These are phyloP conservation scores for Boletus sp. DNA, from an alignment of 768 basidiomycete genomes.

Conservation along the genomic window DNA sequence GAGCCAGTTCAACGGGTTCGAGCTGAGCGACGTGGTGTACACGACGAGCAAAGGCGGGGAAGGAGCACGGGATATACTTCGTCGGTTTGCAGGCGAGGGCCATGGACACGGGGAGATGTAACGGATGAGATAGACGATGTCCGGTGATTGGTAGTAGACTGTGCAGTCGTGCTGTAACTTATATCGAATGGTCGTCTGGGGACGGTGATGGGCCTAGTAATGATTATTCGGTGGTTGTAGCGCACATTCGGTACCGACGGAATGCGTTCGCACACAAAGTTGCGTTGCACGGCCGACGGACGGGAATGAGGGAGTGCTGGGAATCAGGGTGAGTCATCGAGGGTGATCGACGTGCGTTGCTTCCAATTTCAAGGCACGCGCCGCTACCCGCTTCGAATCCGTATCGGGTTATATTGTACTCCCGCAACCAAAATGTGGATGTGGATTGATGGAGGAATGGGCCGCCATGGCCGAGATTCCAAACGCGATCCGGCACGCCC, in stretches of 20 bases:
- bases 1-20: slow-evolving; percentile 92
- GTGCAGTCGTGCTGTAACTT: slow-evolving; percentile 11
- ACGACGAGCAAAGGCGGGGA: slow-evolving; percentile 59
- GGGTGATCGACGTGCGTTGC: slow-evolving; percentile 29
- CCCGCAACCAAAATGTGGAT: background rate
- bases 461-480: background rate
- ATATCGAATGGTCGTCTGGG: slow-evolving; percentile 2
- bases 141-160: slow-evolving; percentile 1
- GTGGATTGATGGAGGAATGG: no score
- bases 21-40: slow-evolving; percentile 76
- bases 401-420: slow-evolving; percentile 21
- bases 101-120: slow-evolving; percentile 33
- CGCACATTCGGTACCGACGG: slow-evolving; percentile 5
- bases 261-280: no score
- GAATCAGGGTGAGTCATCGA: slow-evolving; percentile 19
- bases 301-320: slow-evolving; percentile 5
- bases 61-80: slow-evolving; percentile 54
- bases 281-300: slow-evolving; percentile 15
- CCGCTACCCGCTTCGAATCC: slow-evolving; percentile 17
- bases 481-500: background rate
- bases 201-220: slow-evolving; percentile 9
- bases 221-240: slow-evolving; percentile 4
- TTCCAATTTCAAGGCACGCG: slow-evolving; percentile 28
- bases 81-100: slow-evolving; percentile 45
- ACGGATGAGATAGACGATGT: background rate